phyloP scores from a whole-genome alignment of 345 rosid genomes.

The Gossypium sturtianum region DNA sequence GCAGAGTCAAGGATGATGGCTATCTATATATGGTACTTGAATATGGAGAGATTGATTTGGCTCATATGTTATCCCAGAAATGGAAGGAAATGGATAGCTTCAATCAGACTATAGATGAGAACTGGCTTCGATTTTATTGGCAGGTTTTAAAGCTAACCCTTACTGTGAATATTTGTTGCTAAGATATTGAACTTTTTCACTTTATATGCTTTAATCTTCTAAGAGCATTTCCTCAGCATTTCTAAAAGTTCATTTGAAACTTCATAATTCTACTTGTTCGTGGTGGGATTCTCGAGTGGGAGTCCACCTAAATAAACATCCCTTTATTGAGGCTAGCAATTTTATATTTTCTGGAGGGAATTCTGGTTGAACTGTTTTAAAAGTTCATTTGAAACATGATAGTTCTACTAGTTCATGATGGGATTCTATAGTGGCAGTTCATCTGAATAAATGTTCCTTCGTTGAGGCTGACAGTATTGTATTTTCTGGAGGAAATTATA shows the following conservation, averaged over 20 bases:
- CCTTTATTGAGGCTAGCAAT: background rate
- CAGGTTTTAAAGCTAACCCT: constrained; percentile 56
- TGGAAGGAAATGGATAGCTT: constrained; percentile 78
- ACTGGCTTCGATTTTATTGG: constrained; percentile 99
- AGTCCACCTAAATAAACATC: background rate
- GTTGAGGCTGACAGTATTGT: too few species aligned
- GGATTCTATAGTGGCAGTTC: too few species aligned
- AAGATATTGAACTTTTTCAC: constrained; percentile 3
- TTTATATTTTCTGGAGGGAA: background rate
- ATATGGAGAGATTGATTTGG: constrained; percentile 96
- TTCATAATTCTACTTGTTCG: background rate
- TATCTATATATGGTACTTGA: constrained; percentile 93
- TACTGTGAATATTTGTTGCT: constrained; percentile 2
- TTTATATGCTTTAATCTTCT: background rate
- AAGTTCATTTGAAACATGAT: too few species aligned
- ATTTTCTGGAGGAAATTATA: too few species aligned
- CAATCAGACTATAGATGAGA: constrained; percentile 75
- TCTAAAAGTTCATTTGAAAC: background rate
- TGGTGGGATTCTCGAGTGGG: background rate
- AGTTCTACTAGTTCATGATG: too few species aligned
- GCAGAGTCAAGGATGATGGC: constrained; percentile 88
- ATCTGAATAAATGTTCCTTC: too few species aligned
- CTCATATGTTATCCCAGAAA: constrained; percentile 94
- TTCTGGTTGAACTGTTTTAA: too few species aligned
- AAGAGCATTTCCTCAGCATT: background rate